A percentile compares a stretch with the other conserved stretches of the same genome.
Evolutionary conservation across 257 asterid species (phyloP).

Genomic region (Thymus quinquecostatus): DNA sequence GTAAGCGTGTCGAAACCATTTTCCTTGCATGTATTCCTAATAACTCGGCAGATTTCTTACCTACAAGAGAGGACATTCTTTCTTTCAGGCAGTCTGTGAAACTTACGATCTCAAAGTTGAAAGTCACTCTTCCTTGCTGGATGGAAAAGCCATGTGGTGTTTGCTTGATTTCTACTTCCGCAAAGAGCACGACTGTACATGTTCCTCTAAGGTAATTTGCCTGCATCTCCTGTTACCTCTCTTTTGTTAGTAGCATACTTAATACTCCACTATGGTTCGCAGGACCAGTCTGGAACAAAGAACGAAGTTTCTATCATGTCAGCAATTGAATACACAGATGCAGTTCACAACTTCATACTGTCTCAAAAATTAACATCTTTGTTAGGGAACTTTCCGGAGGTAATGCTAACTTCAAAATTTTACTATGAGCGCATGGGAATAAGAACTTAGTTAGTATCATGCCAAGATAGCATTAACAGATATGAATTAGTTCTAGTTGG

Average conservation of each 20-base stretch:
- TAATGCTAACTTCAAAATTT: slow-evolving; percentile 32
- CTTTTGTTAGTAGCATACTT: slow-evolving; percentile 18
- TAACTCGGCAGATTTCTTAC: slow-evolving; percentile 15
- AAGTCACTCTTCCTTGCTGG: slow-evolving; percentile 73
- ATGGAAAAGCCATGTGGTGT: slow-evolving; percentile 99
- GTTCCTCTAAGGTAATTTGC: slow-evolving; percentile 62
- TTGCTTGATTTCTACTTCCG: slow-evolving; percentile 95
- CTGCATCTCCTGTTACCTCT: slow-evolving; percentile 21
- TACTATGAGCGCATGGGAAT: slow-evolving; percentile 14
- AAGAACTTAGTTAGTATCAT: slow-evolving; percentile 9
- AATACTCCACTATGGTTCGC: slow-evolving; percentile 34
- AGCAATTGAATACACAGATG: slow-evolving; percentile 84
- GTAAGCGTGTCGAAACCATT: slow-evolving; percentile 8
- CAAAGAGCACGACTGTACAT: slow-evolving; percentile 66
- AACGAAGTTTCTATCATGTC: slow-evolving; percentile 85
- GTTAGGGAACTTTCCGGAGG: slow-evolving; percentile 98
- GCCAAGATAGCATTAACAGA: slow-evolving; percentile 17
- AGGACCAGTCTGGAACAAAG: slow-evolving; percentile 56
- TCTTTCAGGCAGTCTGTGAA: slow-evolving; percentile 79
- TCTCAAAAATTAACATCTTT: slow-evolving; percentile 86
- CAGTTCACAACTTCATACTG: slow-evolving; percentile 93
- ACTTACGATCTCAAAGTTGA: slow-evolving; percentile 73
- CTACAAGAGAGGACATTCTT: slow-evolving; percentile 5
- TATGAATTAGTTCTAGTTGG: slow-evolving; percentile 10
- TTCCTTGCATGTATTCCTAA: slow-evolving; percentile 9